Conservation (phyloP, 2,329 filamentous ascomycete species). For the Cladosporium cucumerinum region DNA sequence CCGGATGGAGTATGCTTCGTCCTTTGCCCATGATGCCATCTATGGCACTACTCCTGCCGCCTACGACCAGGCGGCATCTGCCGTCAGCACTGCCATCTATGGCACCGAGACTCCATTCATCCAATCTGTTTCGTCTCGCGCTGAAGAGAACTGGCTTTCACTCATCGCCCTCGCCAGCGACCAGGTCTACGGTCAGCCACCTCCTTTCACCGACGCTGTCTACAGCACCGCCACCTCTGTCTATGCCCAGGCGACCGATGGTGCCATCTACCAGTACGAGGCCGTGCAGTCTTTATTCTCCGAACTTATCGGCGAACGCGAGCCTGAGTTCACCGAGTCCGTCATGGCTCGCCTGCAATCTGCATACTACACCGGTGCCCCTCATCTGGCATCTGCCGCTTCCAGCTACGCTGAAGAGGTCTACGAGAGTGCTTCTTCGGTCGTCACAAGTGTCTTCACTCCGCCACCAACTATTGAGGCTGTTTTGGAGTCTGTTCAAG, state of each 20-base stretch:
- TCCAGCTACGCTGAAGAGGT: slow-evolving; percentile 52
- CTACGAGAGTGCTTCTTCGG: slow-evolving; percentile 47
- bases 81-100: slow-evolving; percentile 44
- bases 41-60: slow-evolving; percentile 45
- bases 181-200: slow-evolving; percentile 67
- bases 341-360: slow-evolving; percentile 69
- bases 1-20: slow-evolving; percentile 48
- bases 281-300: slow-evolving; percentile 70
- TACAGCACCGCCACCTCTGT: slow-evolving; percentile 57
- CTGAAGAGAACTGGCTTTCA: slow-evolving; percentile 61
- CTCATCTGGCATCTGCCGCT: slow-evolving; percentile 53
- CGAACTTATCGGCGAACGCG: slow-evolving; percentile 72
- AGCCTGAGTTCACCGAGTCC: slow-evolving; percentile 77
- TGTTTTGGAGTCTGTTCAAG: slow-evolving; percentile 55
- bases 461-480: slow-evolving; percentile 57
- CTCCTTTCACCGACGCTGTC: slow-evolving; percentile 45
- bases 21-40: slow-evolving; percentile 42
- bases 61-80: slow-evolving; percentile 41
- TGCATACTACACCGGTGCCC: slow-evolving; percentile 66
- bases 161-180: slow-evolving; percentile 63
- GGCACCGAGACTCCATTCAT: slow-evolving; percentile 50
- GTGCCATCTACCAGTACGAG: slow-evolving; percentile 62
- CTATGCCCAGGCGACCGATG: slow-evolving; percentile 60
- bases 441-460: slow-evolving; percentile 51
- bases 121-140: slow-evolving; percentile 54